Base-by-base conservation (phyloP, 1,139 yeast species). In the Candida sanyaensis region DNA sequence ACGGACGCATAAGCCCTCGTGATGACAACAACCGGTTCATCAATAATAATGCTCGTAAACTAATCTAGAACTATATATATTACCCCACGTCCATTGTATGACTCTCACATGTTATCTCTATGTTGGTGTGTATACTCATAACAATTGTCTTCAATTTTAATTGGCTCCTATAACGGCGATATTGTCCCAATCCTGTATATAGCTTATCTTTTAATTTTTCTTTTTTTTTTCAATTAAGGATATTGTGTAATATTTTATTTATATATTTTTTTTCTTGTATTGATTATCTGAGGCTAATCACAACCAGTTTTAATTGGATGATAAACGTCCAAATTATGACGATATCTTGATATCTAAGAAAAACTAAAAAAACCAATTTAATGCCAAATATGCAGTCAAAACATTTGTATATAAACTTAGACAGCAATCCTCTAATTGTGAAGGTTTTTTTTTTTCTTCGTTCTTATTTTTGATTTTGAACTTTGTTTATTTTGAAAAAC, bases 161-260 rank as follows among this genome's bases (percentile, higher is more conserved):
- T 36, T 36, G 38, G 38, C 13, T 23, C 27, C 6, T 8, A 23
- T 10, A 21, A 8, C 12, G 38, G 28, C 28, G 38, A 23, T 6
- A 9, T 36, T 36, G 38, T 10, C 10, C n/a, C 6, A 26, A 5
- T 48, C 51, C 54, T 51, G 55, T 46, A 51, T 48, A 50, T 44
- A 38, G 55, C 55, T 51, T 51, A 51, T 51, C 55, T 51, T 4
- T 48, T 26, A 38, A 8, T 40, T 40, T 30, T 32, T 32, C 12
- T 33, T 8, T 34, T 41, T 12, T 13, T 5, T 36, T 36, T 23
- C 29, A 24, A 23, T 23, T 23, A 11, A 23, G 7, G 21, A 17
- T 6, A 23, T 34, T 34, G 24, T 17, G 8, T 33, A 33, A 27
- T 21, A n/a, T n/a, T 23, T 13, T 40, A 4, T 27, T 23, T 13